A percentile compares a stretch with the other conserved stretches of the same genome.
These are phyloP conservation scores for Panaeolus papilionaceus DNA, from an alignment of 768 basidiomycete species.

Conservation along the genomic window DNA sequence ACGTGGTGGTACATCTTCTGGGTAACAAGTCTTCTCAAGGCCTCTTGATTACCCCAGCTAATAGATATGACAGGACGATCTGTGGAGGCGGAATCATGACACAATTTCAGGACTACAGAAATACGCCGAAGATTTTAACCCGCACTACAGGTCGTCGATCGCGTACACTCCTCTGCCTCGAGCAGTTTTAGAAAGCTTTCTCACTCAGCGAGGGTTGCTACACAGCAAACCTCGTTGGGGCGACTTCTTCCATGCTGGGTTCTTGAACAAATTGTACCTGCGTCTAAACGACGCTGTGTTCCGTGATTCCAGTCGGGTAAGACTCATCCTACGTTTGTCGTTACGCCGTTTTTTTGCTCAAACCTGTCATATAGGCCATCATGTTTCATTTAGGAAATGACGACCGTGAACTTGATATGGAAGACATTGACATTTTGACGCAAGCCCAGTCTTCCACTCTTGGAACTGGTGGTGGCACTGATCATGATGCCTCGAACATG, in stretches of 20 bases:
- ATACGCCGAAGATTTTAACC: slow-evolving; percentile 69
- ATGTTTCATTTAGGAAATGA: slow-evolving; percentile 67
- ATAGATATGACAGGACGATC: slow-evolving; percentile 60
- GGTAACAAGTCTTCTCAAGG: slow-evolving; percentile 45
- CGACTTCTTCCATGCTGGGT: slow-evolving; percentile 65
- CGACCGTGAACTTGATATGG: slow-evolving; percentile 62
- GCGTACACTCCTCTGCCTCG: slow-evolving; percentile 76
- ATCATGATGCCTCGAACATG: slow-evolving; percentile 68
- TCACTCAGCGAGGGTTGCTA: slow-evolving; percentile 64
- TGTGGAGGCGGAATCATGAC: slow-evolving; percentile 74
- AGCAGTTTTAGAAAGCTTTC: slow-evolving; percentile 66
- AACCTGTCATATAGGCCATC: slow-evolving; percentile 50
- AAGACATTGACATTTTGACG: slow-evolving; percentile 62
- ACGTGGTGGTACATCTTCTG: slow-evolving; percentile 86
- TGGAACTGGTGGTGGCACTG: slow-evolving; percentile 74
- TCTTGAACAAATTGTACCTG: slow-evolving; percentile 76
- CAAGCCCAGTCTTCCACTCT: slow-evolving; percentile 57
- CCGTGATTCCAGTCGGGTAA: slow-evolving; percentile 55
- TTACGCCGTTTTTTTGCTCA: neutral
- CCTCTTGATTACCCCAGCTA: slow-evolving; percentile 13
- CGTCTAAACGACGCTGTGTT: slow-evolving; percentile 74
- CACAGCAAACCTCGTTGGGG: slow-evolving; percentile 47
- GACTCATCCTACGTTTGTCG: slow-evolving; percentile 24
- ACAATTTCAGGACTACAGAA: slow-evolving; percentile 55
- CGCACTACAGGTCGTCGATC: slow-evolving; percentile 73